phyloP scores from a whole-genome alignment of 2,329 filamentous ascomycete species.

The Phyllosticta citribraziliensis region DNA sequence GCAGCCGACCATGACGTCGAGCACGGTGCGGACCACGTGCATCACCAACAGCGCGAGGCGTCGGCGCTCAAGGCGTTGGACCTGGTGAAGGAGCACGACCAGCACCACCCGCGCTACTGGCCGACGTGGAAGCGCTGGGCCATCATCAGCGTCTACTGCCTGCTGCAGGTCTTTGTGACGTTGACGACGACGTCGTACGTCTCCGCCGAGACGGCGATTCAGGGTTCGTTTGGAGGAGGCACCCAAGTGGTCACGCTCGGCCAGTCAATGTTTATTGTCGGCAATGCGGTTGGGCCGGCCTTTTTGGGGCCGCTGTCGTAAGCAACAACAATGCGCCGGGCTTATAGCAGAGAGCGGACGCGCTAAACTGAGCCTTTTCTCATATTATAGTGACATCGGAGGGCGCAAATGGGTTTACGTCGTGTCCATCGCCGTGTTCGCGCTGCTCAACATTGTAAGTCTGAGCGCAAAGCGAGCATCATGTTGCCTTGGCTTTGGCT shows the following conservation, averaged over 20 bases:
- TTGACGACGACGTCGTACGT: constrained; percentile 8
- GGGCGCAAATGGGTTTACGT: constrained; percentile 11
- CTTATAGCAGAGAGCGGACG: not conserved
- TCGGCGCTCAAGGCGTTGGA: constrained; percentile 7
- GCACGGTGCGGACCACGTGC: not conserved
- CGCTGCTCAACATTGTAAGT: constrained; percentile 10
- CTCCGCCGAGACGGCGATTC: constrained; percentile 7
- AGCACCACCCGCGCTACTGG: constrained; percentile 9
- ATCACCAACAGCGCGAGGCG: not conserved
- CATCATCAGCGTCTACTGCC: constrained; percentile 9
- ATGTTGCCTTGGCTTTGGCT: not conserved
- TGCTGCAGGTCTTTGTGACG: constrained; percentile 9
- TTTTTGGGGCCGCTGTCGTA: constrained; percentile 11
- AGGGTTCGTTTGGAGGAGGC: constrained; percentile 7
- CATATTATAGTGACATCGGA: constrained; percentile 6
- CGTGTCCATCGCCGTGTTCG: constrained; percentile 6
- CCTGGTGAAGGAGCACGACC: constrained; percentile 8
- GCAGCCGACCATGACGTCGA: constrained; percentile 1
- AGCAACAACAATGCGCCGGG: not conserved
- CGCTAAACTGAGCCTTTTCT: constrained; percentile 1
- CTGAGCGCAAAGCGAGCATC: not conserved
- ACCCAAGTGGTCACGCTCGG: constrained; percentile 8
- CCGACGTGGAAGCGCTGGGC: constrained; percentile 6
- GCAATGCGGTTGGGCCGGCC: constrained; percentile 8
- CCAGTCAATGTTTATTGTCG: constrained; percentile 10